Evolutionary conservation across 2,329 filamentous ascomycete species (phyloP).

Genomic region (Fusarium setosum): DNA sequence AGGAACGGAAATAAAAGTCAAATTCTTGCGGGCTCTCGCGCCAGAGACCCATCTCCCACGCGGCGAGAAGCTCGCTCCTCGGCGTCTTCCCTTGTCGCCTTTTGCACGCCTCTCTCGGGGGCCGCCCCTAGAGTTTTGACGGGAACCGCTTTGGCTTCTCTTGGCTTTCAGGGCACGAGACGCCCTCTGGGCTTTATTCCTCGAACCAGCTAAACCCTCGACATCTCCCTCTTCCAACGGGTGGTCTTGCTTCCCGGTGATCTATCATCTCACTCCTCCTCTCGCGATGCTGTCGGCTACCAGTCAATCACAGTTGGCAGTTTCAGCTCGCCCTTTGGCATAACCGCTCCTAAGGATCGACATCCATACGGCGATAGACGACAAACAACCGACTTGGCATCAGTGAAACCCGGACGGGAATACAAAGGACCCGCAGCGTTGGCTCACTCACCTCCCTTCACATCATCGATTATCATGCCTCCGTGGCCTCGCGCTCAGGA

Average conservation of each 20-base stretch:
- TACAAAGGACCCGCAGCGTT: background rate
- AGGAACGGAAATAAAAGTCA: slow-evolving; percentile 44
- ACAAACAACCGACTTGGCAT: background rate
- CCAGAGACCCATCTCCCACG: slow-evolving; percentile 3
- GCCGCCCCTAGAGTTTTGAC: background rate
- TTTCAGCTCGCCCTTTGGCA: slow-evolving; percentile 3
- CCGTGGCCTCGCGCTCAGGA: slow-evolving; percentile 27
- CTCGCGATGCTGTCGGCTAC: slow-evolving; percentile 20
- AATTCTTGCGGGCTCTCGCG: slow-evolving; percentile 19
- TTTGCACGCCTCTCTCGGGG: slow-evolving; percentile 1
- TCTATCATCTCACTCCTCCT: background rate
- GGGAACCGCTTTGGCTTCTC: slow-evolving; percentile 9
- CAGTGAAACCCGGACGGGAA: slow-evolving; percentile 11
- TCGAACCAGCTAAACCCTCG: slow-evolving; percentile 19
- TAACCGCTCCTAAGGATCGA: slow-evolving; percentile 14
- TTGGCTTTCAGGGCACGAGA: slow-evolving; percentile 9
- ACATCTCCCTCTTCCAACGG: slow-evolving; percentile 6
- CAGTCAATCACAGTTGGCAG: slow-evolving; percentile 7
- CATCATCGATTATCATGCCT: slow-evolving; percentile 26
- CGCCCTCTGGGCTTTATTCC: background rate
- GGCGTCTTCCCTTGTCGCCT: too few relatives aligned
- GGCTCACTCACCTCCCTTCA: slow-evolving; percentile 8
- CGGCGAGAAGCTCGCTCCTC: slow-evolving; percentile 3
- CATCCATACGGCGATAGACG: too few relatives aligned
- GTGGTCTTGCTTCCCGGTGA: background rate